These are phyloP conservation scores for Polyplosphaeria fusca DNA, from an alignment of 495 filamentous ascomycete genomes.

Conservation along the genomic window DNA sequence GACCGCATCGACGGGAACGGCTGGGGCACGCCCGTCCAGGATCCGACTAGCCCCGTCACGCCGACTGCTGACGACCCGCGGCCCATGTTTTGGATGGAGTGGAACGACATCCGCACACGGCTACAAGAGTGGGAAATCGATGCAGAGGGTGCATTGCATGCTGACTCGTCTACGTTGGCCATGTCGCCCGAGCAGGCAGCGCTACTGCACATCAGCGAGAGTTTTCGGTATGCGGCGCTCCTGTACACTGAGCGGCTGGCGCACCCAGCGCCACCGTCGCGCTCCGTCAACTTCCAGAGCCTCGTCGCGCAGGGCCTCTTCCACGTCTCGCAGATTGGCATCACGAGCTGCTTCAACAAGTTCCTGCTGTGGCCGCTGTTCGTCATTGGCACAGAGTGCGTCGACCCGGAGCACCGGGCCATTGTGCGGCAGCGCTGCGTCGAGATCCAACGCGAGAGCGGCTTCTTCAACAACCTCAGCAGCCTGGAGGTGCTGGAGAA, in stretches of 20 bases:
- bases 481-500: constrained; percentile 82
- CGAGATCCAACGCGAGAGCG: constrained; percentile 81
- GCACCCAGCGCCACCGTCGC: constrained; percentile 68
- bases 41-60: constrained; percentile 38
- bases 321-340: constrained; percentile 73
- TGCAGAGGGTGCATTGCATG: constrained; percentile 39
- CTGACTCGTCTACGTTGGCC: constrained; percentile 44
- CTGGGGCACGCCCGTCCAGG: constrained; percentile 45
- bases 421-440: constrained; percentile 75
- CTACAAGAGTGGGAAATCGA: constrained; percentile 82
- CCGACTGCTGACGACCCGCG: constrained; percentile 55
- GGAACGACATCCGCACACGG: constrained; percentile 70
- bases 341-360: constrained; percentile 65
- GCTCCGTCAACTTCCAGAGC: constrained; percentile 75
- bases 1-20: constrained; percentile 63
- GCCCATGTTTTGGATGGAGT: constrained; percentile 77
- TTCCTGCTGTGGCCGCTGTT: constrained; percentile 95
- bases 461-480: constrained; percentile 87
- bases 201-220: constrained; percentile 69
- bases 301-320: constrained; percentile 76
- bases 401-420: constrained; percentile 72
- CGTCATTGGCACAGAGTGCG: constrained; percentile 85
- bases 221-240: constrained; percentile 83
- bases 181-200: constrained; percentile 42
- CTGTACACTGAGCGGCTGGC: constrained; percentile 89